phyloP scores from a whole-genome alignment of 495 filamentous ascomycete genomes.

The Sordaria brevicollis region DNA sequence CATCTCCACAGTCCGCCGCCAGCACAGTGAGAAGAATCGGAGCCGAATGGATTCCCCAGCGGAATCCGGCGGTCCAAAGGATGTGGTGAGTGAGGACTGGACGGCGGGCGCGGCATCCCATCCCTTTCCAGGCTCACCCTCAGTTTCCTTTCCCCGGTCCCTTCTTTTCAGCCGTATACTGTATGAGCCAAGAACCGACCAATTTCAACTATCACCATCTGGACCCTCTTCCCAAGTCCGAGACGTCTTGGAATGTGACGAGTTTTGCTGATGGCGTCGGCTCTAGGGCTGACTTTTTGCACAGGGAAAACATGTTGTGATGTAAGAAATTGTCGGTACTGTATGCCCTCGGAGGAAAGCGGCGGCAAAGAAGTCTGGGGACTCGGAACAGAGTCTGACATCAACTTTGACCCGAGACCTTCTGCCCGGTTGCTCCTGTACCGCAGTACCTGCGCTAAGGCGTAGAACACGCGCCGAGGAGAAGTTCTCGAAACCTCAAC shows the following conservation, averaged over 20 bases:
- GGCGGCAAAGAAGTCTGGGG: not conserved
- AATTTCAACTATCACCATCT: not conserved
- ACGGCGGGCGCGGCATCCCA: not conserved
- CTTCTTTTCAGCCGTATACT: not conserved
- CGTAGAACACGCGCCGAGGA: not conserved
- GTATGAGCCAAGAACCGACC: not conserved
- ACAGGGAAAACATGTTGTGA: not conserved
- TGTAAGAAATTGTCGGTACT: too few relatives aligned
- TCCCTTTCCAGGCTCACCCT: too few relatives aligned
- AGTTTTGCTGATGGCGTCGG: not conserved
- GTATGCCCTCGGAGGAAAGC: not conserved
- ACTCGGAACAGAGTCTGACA: too few relatives aligned
- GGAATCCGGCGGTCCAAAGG: not conserved
- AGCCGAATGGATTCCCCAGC: not conserved
- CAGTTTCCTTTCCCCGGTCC: too few relatives aligned
- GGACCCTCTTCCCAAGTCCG: not conserved
- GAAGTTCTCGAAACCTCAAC: not conserved
- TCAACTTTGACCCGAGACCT: not conserved
- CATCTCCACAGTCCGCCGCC: not conserved
- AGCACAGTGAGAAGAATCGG: too few relatives aligned
- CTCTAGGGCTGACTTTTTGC: not conserved
- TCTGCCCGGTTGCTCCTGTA: not conserved
- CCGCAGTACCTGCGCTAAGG: not conserved
- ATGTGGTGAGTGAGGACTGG: too few relatives aligned
- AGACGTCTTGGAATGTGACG: not conserved